phyloP scores from a whole-genome alignment of 352 stramenopile species.

The Saprolegnia parasitica region DNA sequence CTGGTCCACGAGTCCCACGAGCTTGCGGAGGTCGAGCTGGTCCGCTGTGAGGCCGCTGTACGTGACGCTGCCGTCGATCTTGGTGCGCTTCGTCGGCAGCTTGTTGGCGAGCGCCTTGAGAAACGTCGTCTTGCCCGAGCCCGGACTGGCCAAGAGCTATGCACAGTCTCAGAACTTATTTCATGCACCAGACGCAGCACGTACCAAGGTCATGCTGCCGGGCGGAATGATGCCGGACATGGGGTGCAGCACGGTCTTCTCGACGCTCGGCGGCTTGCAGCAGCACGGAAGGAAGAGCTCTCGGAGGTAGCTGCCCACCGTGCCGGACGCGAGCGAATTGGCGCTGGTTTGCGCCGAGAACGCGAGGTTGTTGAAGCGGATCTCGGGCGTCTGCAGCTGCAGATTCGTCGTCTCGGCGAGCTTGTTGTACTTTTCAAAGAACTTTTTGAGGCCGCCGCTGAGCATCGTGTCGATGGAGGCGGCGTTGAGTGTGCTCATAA shows the following conservation, averaged over 20 bases:
- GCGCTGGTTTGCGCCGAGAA: slow-evolving; percentile 22
- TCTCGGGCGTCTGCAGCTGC: slow-evolving; percentile 29
- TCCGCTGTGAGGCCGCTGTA: slow-evolving; percentile 44
- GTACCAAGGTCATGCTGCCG: slow-evolving; percentile 56
- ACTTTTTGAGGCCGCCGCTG: slow-evolving; percentile 26
- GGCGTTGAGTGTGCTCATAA: slow-evolving; percentile 51
- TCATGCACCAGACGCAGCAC: neutral
- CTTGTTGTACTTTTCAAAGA: slow-evolving; percentile 32
- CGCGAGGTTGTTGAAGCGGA: slow-evolving; percentile 27
- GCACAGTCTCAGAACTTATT: neutral
- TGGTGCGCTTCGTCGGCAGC: slow-evolving; percentile 35
- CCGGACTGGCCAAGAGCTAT: slow-evolving; percentile 47
- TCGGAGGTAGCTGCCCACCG: slow-evolving; percentile 16
- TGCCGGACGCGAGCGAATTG: slow-evolving; percentile 1
- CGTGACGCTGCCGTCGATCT: slow-evolving; percentile 39
- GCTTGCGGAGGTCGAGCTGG: slow-evolving; percentile 55
- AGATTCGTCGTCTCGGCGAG: slow-evolving; percentile 13
- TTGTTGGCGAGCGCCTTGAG: slow-evolving; percentile 67
- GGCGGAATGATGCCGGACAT: slow-evolving; percentile 64
- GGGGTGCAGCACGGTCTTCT: slow-evolving; percentile 53
- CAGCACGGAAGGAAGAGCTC: slow-evolving; percentile 36
- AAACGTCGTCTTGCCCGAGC: slow-evolving; percentile 64
- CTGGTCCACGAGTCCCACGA: slow-evolving; percentile 61
- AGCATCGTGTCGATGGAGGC: slow-evolving; percentile 37
- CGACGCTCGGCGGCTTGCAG: slow-evolving; percentile 34